Evolutionary conservation across 371 early-diverging fungal species (phyloP), one percentile per base, ranked within the genome.

Genomic region (Mucor sp.): DNA sequence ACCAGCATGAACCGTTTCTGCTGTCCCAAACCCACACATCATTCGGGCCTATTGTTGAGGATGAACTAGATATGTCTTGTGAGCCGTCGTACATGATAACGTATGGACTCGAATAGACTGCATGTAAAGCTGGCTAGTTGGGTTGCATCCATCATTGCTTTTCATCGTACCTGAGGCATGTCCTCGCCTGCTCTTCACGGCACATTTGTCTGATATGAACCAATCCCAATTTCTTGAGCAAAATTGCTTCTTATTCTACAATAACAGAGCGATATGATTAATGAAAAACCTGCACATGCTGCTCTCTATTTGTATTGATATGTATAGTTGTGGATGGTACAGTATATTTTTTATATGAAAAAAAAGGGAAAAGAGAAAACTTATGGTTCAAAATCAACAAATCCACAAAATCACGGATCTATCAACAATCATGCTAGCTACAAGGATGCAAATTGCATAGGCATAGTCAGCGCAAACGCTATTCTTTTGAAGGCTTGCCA

Each of bases 101-200:
- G 61, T 81, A 79, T 3, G 84, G 84, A 41, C 58, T 56, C 28
- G 30, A n/a, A 50, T 41, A 65, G 4, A 39, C 60, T 66, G 33
- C 32, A 15, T 63, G n/a, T n/a, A 15, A 53, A 6, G 37, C 12
- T 37, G 19, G 37, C 25, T 60, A 28, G 25, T 60, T n/a, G n/a
- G n/a, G n/a, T n/a, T n/a, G n/a, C n/a, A n/a, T n/a, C n/a, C n/a
- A n/a, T n/a, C n/a, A n/a, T n/a, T n/a, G n/a, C n/a, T n/a, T n/a
- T n/a, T n/a, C n/a, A n/a, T n/a, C n/a, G n/a, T 71, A 83, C 84
- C 81, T 67, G 84, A 72, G 59, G 75, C 81, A 63, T 83, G 84
- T 33, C 80, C n/a, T n/a, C n/a, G n/a, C n/a, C 84, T n/a, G 81
- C 81, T 75, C 70, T 69, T 81, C 84, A 83, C 19, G 77, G 77